Evolutionary conservation across 768 basidiomycete species (phyloP).

Genomic region (Tricholoma sp.): DNA sequence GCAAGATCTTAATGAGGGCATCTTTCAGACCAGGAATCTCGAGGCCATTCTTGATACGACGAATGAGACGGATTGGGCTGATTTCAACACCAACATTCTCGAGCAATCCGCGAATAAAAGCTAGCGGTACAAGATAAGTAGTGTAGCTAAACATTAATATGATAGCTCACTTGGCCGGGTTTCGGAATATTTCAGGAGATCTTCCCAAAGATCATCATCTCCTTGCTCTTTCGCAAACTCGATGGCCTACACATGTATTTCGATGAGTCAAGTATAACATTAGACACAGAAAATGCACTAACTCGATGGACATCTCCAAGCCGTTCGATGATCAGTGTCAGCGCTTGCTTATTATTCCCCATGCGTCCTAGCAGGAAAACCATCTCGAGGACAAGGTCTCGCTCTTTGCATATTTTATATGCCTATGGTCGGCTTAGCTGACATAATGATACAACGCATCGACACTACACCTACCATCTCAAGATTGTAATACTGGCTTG

Average conservation of each 20-base stretch:
- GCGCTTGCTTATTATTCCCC: slow-evolving; percentile 95
- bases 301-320: slow-evolving; percentile 89
- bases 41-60: slow-evolving; percentile 91
- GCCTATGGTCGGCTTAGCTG: no score
- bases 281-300: slow-evolving; percentile 15
- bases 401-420: slow-evolving; percentile 77
- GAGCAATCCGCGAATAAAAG: slow-evolving; percentile 90
- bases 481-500: slow-evolving; percentile 87
- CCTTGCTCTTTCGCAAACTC: no score
- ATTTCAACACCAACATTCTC: slow-evolving; percentile 97
- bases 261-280: no score
- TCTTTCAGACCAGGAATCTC: slow-evolving; percentile 95
- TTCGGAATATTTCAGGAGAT: slow-evolving; percentile 94
- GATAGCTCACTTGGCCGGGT: slow-evolving; percentile 70
- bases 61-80: slow-evolving; percentile 89
- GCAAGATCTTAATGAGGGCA: slow-evolving; percentile 93
- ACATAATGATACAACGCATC: no score
- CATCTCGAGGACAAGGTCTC: slow-evolving; percentile 92
- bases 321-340: slow-evolving; percentile 92
- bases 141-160: background rate
- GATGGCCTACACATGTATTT: no score
- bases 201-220: no score
- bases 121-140: slow-evolving; percentile 29
- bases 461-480: slow-evolving; percentile 51
- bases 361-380: slow-evolving; percentile 95